Evolutionary conservation across 1,284 basidiomycete genomes (phyloP), one percentile per base, ranked within the genome.

Genomic region (Rhodotorula glutinis): DNA sequence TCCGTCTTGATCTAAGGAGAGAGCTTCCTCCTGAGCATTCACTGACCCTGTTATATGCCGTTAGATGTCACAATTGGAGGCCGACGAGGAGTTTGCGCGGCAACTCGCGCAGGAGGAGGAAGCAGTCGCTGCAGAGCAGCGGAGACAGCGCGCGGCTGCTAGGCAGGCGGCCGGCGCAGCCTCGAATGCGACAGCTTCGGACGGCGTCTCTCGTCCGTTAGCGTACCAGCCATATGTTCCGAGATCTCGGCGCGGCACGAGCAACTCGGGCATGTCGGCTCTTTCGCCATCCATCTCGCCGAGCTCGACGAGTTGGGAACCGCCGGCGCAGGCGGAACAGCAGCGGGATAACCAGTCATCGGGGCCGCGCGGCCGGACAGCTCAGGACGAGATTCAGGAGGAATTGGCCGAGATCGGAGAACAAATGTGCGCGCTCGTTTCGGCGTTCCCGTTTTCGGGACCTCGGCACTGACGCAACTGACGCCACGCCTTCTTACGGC

Each of bases 401-500:
- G 71, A 73, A 47, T 23, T 73, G 7, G 69, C 66, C 17, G 60
- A 71, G 52, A 40, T 73, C 21, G 52, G 64, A 2, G 71, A 73
- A 57, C 66, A 70, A 49, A 68, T 73, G 71, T 71, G 44, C 21
- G 71, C 62, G 33, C 23, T n/a, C 23, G 23, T 44, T 1, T 40
- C 9, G 4, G 21, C 11, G 11, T 25, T 25, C 21, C 13, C 23
- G 38, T 23, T 11, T 27, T 9, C 9, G n/a, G n/a, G n/a, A n/a
- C n/a, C n/a, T n/a, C n/a, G n/a, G n/a, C n/a, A n/a, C n/a, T n/a
- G n/a, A n/a, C n/a, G n/a, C n/a, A n/a, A 25, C 21, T 25, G 27
- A 17, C 5, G 13, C 10, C 4, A 27, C 38, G 16, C 3, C 10
- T 40, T 4, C 23, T 17, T 16, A 0, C 10, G 23, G n/a, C 43